Evolutionary conservation across 129 eudicot genomes (phyloP).

Genomic region (Arctium lappa): DNA sequence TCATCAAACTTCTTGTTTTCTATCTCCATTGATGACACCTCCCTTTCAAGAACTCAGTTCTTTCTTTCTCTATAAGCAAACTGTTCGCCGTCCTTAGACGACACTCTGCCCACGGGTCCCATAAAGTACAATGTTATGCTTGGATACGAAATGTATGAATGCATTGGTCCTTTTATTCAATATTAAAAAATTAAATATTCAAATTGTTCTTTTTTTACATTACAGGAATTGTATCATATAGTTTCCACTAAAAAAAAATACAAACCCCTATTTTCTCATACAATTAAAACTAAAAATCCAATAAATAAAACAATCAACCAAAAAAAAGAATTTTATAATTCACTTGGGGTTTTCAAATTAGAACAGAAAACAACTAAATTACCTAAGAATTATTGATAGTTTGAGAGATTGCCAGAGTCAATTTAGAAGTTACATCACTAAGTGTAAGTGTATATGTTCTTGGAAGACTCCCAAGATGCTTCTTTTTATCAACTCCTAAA

Average conservation of each 20-base stretch:
- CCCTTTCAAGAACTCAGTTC: slow-evolving; percentile 49
- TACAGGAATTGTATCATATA: too few relatives aligned
- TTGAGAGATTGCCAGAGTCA: slow-evolving; percentile 88
- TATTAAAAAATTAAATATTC: too few relatives aligned
- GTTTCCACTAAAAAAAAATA: background rate
- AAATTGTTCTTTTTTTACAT: too few relatives aligned
- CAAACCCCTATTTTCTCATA: background rate
- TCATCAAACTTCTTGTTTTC: slow-evolving; percentile 50
- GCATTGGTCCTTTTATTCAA: too few relatives aligned
- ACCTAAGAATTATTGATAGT: slow-evolving; percentile 89
- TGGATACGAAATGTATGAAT: too few relatives aligned
- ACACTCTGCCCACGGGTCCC: too few relatives aligned
- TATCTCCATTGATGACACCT: slow-evolving; percentile 37
- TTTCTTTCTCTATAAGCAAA: slow-evolving; percentile 42
- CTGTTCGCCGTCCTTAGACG: background rate
- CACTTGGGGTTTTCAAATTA: background rate
- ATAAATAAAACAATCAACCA: background rate
- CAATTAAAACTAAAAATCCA: background rate
- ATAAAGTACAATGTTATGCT: too few relatives aligned
- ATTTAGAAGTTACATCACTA: slow-evolving; percentile 78
- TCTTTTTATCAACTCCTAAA: slow-evolving; percentile 78
- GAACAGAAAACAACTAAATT: background rate
- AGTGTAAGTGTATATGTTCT: slow-evolving; percentile 91
- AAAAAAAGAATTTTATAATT: slow-evolving; percentile 4
- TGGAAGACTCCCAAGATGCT: slow-evolving; percentile 72